These are phyloP conservation scores for Lycium ferocissimum DNA, from an alignment of 257 asterid genomes.

Conservation along the genomic window DNA sequence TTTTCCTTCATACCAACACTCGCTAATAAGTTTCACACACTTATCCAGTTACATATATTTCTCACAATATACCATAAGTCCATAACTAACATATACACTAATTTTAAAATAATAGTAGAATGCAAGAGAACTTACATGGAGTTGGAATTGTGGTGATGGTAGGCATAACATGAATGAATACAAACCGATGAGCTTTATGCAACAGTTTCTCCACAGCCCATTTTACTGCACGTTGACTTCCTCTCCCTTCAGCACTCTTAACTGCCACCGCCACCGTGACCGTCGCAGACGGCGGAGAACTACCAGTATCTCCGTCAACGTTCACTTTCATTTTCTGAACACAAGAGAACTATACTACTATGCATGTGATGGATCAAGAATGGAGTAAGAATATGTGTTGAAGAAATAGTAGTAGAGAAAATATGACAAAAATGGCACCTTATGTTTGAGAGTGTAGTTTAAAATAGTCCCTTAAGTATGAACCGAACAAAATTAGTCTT, in stretches of 20 bases:
- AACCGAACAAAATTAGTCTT: too few relatives aligned
- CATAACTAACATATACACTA: background rate
- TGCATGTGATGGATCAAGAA: background rate
- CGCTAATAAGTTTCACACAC: too few relatives aligned
- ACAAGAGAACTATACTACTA: background rate
- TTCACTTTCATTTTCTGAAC: slow-evolving; percentile 23
- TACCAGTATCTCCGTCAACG: slow-evolving; percentile 32
- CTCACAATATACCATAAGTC: background rate
- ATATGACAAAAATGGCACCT: too few relatives aligned
- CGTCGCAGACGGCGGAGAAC: slow-evolving; percentile 28
- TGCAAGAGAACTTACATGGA: slow-evolving; percentile 57
- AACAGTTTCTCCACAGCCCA: slow-evolving; percentile 81
- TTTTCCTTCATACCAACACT: too few relatives aligned
- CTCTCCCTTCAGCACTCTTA: slow-evolving; percentile 71
- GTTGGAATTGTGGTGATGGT: slow-evolving; percentile 65
- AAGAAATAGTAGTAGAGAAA: background rate
- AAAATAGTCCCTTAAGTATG: too few relatives aligned
- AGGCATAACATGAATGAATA: slow-evolving; percentile 77
- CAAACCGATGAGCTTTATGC: slow-evolving; percentile 50
- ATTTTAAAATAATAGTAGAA: background rate
- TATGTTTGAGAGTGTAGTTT: too few relatives aligned
- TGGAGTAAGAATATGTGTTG: background rate
- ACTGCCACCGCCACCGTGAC: slow-evolving; percentile 71
- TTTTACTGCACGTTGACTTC: slow-evolving; percentile 78
- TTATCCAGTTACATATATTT: background rate